phyloP scores from a whole-genome alignment of 2,329 filamentous ascomycete genomes.

The Aspergillus pseudonomiae region DNA sequence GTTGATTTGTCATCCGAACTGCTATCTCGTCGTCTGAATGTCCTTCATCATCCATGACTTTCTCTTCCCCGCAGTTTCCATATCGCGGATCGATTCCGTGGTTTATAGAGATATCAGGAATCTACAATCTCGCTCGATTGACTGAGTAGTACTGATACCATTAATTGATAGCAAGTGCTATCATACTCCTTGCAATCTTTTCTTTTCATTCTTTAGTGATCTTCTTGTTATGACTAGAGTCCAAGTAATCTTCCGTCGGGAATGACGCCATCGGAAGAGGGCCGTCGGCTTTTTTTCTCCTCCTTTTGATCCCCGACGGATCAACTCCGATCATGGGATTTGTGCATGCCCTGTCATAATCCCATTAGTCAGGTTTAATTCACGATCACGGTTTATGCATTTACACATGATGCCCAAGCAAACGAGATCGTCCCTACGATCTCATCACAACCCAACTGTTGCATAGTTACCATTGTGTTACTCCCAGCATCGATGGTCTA shows the following conservation, averaged over 20 bases:
- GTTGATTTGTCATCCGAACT: constrained; percentile 14
- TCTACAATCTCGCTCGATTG: background rate
- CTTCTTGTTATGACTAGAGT: background rate
- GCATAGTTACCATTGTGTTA: background rate
- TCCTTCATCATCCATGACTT: background rate
- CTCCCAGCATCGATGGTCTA: background rate
- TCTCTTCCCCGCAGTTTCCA: constrained; percentile 6
- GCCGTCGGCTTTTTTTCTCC: background rate
- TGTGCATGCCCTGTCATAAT: background rate
- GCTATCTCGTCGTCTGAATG: constrained; percentile 2
- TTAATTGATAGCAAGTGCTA: background rate
- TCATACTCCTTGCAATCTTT: background rate
- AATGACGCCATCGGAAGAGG: constrained; percentile 1
- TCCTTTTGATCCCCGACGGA: background rate
- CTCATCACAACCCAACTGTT: background rate
- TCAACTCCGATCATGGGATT: background rate
- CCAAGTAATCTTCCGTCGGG: background rate
- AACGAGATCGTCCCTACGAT: background rate
- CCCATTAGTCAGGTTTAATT: background rate
- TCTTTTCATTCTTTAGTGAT: background rate
- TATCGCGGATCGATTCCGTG: background rate
- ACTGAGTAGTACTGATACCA: background rate
- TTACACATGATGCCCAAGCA: background rate
- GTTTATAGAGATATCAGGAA: background rate
- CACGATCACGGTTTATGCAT: background rate